A percentile compares a stretch with the other conserved stretches of the same genome.
Evolutionary conservation across 305 asterid genomes (phyloP).

Genomic region (Withania somnifera): DNA sequence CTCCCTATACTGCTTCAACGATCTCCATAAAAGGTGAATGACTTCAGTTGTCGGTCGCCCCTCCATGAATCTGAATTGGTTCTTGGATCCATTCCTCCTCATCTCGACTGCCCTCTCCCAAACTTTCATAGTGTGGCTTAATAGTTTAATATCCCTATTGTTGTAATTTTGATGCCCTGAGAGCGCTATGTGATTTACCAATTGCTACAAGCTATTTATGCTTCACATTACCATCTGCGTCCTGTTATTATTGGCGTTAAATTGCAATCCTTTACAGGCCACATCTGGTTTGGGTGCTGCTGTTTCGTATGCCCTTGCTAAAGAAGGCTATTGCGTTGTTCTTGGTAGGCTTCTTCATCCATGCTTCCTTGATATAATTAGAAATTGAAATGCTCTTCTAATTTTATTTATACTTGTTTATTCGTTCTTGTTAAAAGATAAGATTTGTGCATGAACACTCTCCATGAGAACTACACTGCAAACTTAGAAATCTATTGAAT

Average conservation of each 20-base stretch:
- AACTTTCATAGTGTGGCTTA: too few species aligned
- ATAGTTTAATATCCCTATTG: too few species aligned
- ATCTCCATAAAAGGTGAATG: too few species aligned
- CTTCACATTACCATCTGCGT: not conserved
- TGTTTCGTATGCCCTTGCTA: conserved; percentile 60
- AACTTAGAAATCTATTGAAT: not conserved
- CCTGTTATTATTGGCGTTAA: not conserved
- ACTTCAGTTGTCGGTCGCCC: too few species aligned
- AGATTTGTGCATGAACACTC: not conserved
- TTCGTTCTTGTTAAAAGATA: not conserved
- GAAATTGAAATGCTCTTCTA: not conserved
- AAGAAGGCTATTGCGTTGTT: conserved; percentile 65
- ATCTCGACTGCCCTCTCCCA: too few species aligned
- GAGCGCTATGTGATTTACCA: not conserved
- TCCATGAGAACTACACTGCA: not conserved
- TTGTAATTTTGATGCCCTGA: too few species aligned
- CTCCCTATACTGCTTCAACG: too few species aligned
- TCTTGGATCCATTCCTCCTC: too few species aligned
- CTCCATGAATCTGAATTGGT: too few species aligned
- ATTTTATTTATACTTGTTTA: not conserved
- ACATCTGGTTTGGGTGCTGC: conserved; percentile 93
- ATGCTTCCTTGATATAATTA: not conserved
- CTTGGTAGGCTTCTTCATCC: conserved; percentile 38
- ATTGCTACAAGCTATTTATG: not conserved
- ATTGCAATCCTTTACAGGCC: conserved; percentile 38